phyloP scores from a whole-genome alignment of 116 monocot genomes.

The Thalassia testudinum region DNA sequence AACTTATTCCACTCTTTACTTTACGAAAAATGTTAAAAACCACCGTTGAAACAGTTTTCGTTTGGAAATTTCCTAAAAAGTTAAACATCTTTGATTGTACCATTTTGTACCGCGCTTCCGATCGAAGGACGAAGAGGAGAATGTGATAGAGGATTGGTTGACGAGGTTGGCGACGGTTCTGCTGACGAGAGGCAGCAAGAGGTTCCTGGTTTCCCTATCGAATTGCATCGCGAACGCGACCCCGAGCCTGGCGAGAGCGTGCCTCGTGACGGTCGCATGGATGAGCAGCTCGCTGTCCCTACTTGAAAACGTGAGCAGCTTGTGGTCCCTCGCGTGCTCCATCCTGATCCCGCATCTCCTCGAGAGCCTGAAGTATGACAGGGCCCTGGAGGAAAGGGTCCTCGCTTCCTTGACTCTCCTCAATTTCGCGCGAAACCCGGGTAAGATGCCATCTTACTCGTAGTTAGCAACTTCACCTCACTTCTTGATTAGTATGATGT shows the following conservation, averaged over 20 bases:
- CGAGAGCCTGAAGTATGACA: conserved; percentile 58
- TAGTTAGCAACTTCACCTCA: no score
- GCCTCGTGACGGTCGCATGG: conserved; percentile 71
- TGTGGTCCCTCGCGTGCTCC: conserved; percentile 36
- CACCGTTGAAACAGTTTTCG: background rate
- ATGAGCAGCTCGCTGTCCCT: conserved; percentile 41
- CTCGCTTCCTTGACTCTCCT: conserved; percentile 60
- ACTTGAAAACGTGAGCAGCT: conserved; percentile 13
- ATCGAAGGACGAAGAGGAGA: conserved; percentile 50
- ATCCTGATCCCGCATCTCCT: conserved; percentile 44
- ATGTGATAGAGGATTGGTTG: conserved; percentile 35
- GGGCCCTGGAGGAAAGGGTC: conserved; percentile 67
- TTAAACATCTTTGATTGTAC: background rate
- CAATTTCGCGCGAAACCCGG: conserved; percentile 49
- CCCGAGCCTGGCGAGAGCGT: conserved; percentile 49
- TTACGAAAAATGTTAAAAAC: background rate
- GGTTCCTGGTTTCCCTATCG: conserved; percentile 42
- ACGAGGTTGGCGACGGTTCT: conserved; percentile 28
- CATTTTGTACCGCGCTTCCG: background rate
- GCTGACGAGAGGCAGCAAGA: conserved; percentile 38
- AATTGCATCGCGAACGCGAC: conserved; percentile 54
- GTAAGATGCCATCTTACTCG: conserved; percentile 16
- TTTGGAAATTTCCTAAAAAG: background rate
- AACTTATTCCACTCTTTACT: background rate
- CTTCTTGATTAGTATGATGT: no score